phyloP scores from a whole-genome alignment of 768 basidiomycete genomes.

The Trametes villosa region DNA sequence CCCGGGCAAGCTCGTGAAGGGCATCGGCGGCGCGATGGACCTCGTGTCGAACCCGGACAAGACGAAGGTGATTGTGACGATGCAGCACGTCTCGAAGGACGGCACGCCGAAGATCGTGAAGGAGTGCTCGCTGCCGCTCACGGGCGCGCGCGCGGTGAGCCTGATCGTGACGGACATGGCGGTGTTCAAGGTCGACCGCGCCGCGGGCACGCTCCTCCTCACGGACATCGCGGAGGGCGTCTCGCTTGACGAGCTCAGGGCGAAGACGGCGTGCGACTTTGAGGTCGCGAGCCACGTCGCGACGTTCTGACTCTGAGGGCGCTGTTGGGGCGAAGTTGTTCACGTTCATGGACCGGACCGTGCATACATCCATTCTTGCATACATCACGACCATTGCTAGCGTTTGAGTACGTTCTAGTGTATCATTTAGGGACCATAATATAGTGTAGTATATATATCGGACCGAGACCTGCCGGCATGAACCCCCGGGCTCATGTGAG shows the following conservation, averaged over 20 bases:
- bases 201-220: conserved; percentile 69
- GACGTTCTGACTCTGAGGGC: conserved; percentile 41
- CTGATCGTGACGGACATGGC: conserved; percentile 90
- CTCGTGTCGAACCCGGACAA: conserved; percentile 93
- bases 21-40: conserved; percentile 95
- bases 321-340: background rate
- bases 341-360: background rate
- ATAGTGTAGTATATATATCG: conserved; percentile 12
- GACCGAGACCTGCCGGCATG: background rate
- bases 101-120: conserved; percentile 85
- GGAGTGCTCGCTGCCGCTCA: conserved; percentile 81
- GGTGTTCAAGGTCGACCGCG: conserved; percentile 85
- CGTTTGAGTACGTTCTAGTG: conserved; percentile 7
- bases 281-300: conserved; percentile 55
- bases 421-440: conserved; percentile 21
- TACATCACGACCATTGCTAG: conserved; percentile 16
- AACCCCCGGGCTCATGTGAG: too few species aligned
- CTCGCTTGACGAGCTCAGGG: conserved; percentile 77
- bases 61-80: conserved; percentile 86
- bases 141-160: conserved; percentile 84
- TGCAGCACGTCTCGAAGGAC: conserved; percentile 90
- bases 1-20: conserved; percentile 88
- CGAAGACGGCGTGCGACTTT: conserved; percentile 85
- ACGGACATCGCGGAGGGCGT: conserved; percentile 83
- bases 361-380: background rate